Evolutionary conservation across 495 filamentous ascomycete species (phyloP), one percentile per base, ranked within the genome.

Genomic region (Annulohypoxylon bovei): DNA sequence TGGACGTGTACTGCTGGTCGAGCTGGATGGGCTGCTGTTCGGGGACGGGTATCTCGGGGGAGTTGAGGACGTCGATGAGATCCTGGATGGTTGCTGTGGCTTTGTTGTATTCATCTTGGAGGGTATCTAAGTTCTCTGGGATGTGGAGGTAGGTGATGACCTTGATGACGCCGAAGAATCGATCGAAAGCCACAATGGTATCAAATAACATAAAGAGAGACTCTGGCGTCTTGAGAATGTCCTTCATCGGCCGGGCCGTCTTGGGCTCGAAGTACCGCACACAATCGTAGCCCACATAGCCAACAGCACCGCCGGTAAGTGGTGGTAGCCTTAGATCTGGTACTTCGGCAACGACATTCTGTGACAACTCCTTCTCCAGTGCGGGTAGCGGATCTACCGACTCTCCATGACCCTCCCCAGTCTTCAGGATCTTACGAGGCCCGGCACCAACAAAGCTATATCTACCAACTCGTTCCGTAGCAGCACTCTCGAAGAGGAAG

Each of bases 181-280:
- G 91, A 77, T 99, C 95, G 70, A 98, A 95, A 23, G 94, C 93
- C 22, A 98, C 85, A 46, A 98, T 91, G 50, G 95, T 99, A 75
- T 98, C 93, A 81, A 92, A 98, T 22, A 99, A 85, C 95, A 99
- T 99, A 80, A 99, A 99, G 1, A 99, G 82, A 12, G 92, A 92
- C 81, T 99, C 95, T 1, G 95, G 95, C 18, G 97, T 91, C 44
- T 90, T 81, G 16, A 98, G 85, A 2, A 95, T 83, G 81, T 99
- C 95, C 79, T 95, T 92, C 83, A 97, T 88, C 3, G 90, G 87
- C 42, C 94, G 88, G 16, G 88, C 89, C 1, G 95, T 97, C 83
- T 91, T 93, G 30, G 95, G 95, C 82, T 99, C 95, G 69, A 99
- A 99, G 80, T 99, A 99, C 76, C 89, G 89, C 67, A 99, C 91